phyloP scores from a whole-genome alignment of 2,329 filamentous ascomycete genomes.

The Colletotrichum cereale region DNA sequence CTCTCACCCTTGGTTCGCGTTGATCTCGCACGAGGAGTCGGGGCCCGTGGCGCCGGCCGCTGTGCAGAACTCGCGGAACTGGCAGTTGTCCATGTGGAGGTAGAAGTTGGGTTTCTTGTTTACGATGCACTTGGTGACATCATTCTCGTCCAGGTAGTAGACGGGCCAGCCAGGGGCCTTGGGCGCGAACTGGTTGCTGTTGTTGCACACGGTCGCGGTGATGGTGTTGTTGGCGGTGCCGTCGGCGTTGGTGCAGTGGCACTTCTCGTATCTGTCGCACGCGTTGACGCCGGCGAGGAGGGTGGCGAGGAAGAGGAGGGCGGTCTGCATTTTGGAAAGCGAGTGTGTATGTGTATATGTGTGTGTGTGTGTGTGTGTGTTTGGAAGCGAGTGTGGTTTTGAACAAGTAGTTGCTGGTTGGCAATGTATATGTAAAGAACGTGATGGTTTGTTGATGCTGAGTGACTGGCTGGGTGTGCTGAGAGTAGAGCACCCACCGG shows the following conservation, averaged over 20 bases:
- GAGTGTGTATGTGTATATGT: not conserved
- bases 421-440: too few relatives aligned
- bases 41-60: not conserved
- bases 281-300: not conserved
- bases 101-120: not conserved
- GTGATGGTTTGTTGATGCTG: not conserved
- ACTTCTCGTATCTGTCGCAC: not conserved
- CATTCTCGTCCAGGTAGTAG: not conserved
- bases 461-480: rapidly evolving
- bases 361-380: not conserved
- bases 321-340: not conserved
- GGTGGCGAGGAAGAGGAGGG: not conserved
- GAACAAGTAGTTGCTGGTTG: not conserved
- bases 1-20: too few relatives aligned
- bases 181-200: not conserved
- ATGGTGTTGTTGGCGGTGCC: not conserved
- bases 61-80: not conserved
- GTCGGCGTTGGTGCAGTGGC: not conserved
- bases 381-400: not conserved
- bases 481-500: not conserved
- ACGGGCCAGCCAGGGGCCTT: not conserved
- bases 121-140: not conserved
- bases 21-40: not conserved
- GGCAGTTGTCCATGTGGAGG: not conserved
- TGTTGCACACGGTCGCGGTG: not conserved